Evolutionary conservation across 2,329 filamentous ascomycete species (phyloP).

Genomic region (Cladosporium velox): DNA sequence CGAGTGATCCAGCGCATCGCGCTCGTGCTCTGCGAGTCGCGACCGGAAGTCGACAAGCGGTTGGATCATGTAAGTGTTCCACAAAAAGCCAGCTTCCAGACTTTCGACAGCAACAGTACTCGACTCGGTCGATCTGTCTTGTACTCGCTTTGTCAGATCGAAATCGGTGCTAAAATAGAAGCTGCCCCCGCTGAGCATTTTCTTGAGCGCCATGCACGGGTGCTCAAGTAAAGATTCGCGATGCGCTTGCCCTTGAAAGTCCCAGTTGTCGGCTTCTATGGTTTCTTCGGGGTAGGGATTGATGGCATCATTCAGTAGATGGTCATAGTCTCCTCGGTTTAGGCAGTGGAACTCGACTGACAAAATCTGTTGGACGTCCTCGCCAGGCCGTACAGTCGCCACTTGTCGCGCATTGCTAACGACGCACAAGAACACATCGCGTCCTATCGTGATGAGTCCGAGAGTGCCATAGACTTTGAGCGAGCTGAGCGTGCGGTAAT

Average conservation of each 20-base stretch:
- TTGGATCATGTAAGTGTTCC: slow-evolving; percentile 98
- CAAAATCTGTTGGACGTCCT: slow-evolving; percentile 84
- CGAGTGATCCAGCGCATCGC: slow-evolving; percentile 77
- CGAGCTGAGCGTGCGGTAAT: slow-evolving; percentile 74
- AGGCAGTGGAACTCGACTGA: slow-evolving; percentile 90
- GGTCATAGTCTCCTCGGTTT: slow-evolving; percentile 82
- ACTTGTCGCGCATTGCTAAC: slow-evolving; percentile 78
- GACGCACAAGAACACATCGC: slow-evolving; percentile 88
- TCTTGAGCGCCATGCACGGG: slow-evolving; percentile 86
- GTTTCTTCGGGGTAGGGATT: slow-evolving; percentile 58
- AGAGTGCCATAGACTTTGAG: slow-evolving; percentile 81
- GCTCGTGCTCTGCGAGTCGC: slow-evolving; percentile 72
- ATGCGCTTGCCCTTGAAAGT: slow-evolving; percentile 55
- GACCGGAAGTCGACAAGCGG: slow-evolving; percentile 88
- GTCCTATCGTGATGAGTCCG: slow-evolving; percentile 78
- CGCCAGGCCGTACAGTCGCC: slow-evolving; percentile 79
- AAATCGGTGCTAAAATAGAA: slow-evolving; percentile 99
- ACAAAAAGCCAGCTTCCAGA: slow-evolving; percentile 88
- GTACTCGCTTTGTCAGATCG: slow-evolving; percentile 88
- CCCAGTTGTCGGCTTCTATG: slow-evolving; percentile 56
- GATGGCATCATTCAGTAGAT: slow-evolving; percentile 62
- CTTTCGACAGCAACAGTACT: slow-evolving; percentile 87
- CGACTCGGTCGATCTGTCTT: slow-evolving; percentile 64
- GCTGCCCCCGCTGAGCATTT: slow-evolving; percentile 86
- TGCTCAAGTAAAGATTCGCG: slow-evolving; percentile 76